Conservation (phyloP, 2,329 filamentous ascomycete genomes). For the Albifimbria verrucaria region DNA sequence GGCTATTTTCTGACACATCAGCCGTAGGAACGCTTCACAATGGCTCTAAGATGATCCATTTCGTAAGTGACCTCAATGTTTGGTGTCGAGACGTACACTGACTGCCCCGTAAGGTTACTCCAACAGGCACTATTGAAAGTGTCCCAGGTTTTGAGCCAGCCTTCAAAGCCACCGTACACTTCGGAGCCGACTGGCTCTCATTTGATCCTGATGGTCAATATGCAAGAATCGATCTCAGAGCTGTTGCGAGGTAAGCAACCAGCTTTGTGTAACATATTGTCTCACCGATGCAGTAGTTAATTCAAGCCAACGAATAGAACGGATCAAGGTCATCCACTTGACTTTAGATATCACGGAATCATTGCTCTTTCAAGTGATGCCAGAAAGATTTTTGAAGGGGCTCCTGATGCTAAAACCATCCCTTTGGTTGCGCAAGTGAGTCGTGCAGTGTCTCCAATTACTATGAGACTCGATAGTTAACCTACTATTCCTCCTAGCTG, state of each 20-base stretch:
- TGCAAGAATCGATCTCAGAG: background rate
- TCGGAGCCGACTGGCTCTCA: constrained; percentile 2
- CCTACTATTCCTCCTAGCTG: background rate
- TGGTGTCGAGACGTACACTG: too few species aligned
- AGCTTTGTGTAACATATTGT: background rate
- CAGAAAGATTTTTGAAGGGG: constrained; percentile 1
- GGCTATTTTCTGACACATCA: background rate
- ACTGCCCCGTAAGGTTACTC: background rate
- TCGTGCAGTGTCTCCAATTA: background rate
- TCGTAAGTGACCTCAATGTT: background rate
- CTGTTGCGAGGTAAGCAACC: background rate
- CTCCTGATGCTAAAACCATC: background rate
- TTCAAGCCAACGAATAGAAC: background rate
- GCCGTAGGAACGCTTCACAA: background rate
- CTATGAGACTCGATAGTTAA: background rate
- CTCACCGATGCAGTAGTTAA: background rate
- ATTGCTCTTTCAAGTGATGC: background rate
- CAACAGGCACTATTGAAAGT: constrained; percentile 1
- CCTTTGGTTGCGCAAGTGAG: background rate
- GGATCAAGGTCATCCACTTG: background rate
- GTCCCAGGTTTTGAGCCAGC: constrained; percentile 3
- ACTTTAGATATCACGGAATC: background rate
- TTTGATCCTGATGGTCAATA: constrained; percentile 1
- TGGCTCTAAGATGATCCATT: background rate
- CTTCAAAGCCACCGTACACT: constrained; percentile 3